Conservation (phyloP, 345 rosid species). For the Ricinus communis region DNA sequence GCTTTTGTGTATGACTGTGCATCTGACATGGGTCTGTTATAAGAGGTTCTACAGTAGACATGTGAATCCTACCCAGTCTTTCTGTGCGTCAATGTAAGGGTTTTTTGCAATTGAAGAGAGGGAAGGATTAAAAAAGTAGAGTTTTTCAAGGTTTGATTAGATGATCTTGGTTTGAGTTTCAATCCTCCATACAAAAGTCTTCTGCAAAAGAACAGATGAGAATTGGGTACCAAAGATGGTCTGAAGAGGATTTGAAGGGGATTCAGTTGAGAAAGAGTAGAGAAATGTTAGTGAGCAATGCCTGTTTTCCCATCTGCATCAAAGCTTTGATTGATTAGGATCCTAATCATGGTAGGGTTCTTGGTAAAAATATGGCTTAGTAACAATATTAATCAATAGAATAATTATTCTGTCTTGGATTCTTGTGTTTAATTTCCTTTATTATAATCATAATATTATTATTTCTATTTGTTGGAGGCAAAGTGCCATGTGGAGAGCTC, state of each 20-base stretch:
- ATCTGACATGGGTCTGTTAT: background rate
- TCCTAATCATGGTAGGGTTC: background rate
- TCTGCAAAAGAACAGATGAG: background rate
- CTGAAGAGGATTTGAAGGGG: too few relatives aligned
- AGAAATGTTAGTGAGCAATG: background rate
- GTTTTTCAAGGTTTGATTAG: background rate
- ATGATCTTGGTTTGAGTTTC: background rate
- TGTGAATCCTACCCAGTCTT: background rate
- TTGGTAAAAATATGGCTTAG: too few relatives aligned
- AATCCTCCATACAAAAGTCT: background rate
- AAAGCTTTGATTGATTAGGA: background rate
- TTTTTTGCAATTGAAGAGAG: background rate
- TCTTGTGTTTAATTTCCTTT: too few relatives aligned
- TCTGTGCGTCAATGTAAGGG: background rate
- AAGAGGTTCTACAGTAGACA: background rate
- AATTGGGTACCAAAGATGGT: background rate
- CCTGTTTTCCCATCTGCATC: background rate
- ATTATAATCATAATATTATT: too few relatives aligned
- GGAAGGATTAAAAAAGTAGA: background rate
- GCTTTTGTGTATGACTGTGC: background rate
- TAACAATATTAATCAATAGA: too few relatives aligned
- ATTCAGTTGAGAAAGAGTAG: background rate
- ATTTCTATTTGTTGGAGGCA: constrained; percentile 4
- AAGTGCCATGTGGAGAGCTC: constrained; percentile 59
- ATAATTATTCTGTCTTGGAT: too few relatives aligned